phyloP scores from a whole-genome alignment of 805 yeast genomes.

The Yamadazyma takamatsuzukensis region DNA sequence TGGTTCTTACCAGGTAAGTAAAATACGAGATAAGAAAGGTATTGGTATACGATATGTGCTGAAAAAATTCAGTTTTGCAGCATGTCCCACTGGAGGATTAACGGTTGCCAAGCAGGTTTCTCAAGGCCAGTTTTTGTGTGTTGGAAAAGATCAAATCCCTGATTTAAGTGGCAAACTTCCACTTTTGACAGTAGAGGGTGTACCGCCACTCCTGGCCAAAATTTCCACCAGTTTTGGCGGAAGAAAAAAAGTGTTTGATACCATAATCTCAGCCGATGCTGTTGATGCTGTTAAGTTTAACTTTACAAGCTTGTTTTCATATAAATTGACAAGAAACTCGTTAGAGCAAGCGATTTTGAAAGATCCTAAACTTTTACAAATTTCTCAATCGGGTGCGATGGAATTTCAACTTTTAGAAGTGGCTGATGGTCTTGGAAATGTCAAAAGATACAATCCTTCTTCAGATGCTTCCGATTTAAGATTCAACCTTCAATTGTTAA shows the following conservation, averaged over 20 bases:
- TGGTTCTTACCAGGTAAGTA: constrained; percentile 71
- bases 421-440: constrained; percentile 30
- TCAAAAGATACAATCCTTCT: constrained; percentile 31
- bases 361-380: constrained; percentile 19
- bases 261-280: constrained; percentile 7
- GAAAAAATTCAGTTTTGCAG: constrained; percentile 62
- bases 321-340: constrained; percentile 25
- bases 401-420: constrained; percentile 34
- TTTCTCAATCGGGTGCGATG: constrained; percentile 18
- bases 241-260: constrained; percentile 9
- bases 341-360: constrained; percentile 34
- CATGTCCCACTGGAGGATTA: constrained; percentile 74
- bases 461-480: constrained; percentile 35
- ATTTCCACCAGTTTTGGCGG: constrained; percentile 26
- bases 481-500: constrained; percentile 23
- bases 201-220: constrained; percentile 55
- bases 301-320: constrained; percentile 8
- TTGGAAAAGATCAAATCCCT: constrained; percentile 43
- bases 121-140: constrained; percentile 51
- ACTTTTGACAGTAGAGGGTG: constrained; percentile 60
- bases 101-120: constrained; percentile 30
- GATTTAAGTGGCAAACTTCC: constrained; percentile 33
- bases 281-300: constrained; percentile 7
- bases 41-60: constrained; percentile 57
- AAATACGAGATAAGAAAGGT: constrained; percentile 63